phyloP scores from a whole-genome alignment of 176 grass and related monocot species.

The Triticum timopheevii region DNA sequence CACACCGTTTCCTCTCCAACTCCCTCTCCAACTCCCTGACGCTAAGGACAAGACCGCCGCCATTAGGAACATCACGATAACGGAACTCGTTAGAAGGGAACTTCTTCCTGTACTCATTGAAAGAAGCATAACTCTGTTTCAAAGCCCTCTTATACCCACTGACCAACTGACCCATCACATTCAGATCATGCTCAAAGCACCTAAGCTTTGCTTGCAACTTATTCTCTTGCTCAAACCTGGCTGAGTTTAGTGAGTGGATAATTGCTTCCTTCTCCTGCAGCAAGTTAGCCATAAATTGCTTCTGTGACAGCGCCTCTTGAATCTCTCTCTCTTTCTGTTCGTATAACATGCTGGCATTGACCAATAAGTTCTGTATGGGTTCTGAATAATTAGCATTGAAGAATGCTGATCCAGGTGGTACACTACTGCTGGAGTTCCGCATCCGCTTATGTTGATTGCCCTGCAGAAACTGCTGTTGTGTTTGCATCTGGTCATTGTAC shows the following conservation, averaged over 20 bases:
- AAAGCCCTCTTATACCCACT: conserved; percentile 59
- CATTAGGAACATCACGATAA: conserved; percentile 53
- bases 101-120: conserved; percentile 61
- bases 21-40: conserved; percentile 71
- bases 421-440: conserved; percentile 29
- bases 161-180: conserved; percentile 63
- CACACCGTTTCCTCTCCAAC: conserved; percentile 53
- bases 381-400: conserved; percentile 42
- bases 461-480: conserved; percentile 44
- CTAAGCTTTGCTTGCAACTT: conserved; percentile 59
- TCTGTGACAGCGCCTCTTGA: conserved; percentile 45
- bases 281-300: conserved; percentile 42
- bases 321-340: conserved; percentile 59
- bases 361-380: conserved; percentile 40
- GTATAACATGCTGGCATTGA: conserved; percentile 47
- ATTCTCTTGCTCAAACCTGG: conserved; percentile 60
- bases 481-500: conserved; percentile 52
- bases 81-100: conserved; percentile 55
- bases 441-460: conserved; percentile 59
- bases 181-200: conserved; percentile 71
- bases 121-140: conserved; percentile 43
- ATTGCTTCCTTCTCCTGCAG: conserved; percentile 60
- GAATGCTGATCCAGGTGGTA: conserved; percentile 35
- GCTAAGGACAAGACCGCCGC: conserved; percentile 71
- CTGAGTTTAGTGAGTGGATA: conserved; percentile 56